phyloP scores from a whole-genome alignment of 768 basidiomycete species.

The Hericium coralloides region DNA sequence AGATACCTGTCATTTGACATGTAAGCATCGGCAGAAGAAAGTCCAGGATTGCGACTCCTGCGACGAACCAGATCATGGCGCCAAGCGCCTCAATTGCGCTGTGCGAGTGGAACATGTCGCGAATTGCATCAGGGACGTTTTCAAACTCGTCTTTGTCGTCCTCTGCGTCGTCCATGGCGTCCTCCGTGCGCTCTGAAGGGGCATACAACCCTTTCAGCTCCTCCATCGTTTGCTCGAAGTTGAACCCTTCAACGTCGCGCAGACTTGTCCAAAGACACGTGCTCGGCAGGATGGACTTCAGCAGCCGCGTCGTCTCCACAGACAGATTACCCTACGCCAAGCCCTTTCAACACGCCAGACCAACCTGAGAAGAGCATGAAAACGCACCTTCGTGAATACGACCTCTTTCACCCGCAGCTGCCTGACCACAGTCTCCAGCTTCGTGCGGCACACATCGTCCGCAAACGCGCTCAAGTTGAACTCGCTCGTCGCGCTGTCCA shows the following conservation, averaged over 20 bases:
- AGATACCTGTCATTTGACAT: slow-evolving; percentile 45
- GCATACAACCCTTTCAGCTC: slow-evolving; percentile 65
- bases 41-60: neutral
- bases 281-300: slow-evolving; percentile 73
- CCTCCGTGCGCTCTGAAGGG: slow-evolving; percentile 26
- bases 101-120: slow-evolving; percentile 55
- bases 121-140: slow-evolving; percentile 62
- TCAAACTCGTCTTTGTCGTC: slow-evolving; percentile 24
- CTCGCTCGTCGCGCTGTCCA: slow-evolving; percentile 93
- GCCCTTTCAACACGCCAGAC: neutral
- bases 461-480: slow-evolving; percentile 86
- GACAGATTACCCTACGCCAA: slow-evolving; percentile 69
- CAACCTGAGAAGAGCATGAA: neutral
- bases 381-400: slow-evolving; percentile 74
- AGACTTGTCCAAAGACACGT: slow-evolving; percentile 87
- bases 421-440: slow-evolving; percentile 86
- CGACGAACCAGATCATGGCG: slow-evolving; percentile 75
- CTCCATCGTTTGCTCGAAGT: slow-evolving; percentile 58
- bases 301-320: slow-evolving; percentile 68
- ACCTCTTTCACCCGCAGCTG: slow-evolving; percentile 88
- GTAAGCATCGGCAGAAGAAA: neutral
- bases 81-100: slow-evolving; percentile 81
- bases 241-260: slow-evolving; percentile 73
- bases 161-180: slow-evolving; percentile 38
- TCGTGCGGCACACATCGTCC: slow-evolving; percentile 89